Percentiles rank a stretch among this genome's conserved stretches.
phyloP scores from a whole-genome alignment of 2,329 filamentous ascomycete species.

The Phyllosticta citribraziliensis region DNA sequence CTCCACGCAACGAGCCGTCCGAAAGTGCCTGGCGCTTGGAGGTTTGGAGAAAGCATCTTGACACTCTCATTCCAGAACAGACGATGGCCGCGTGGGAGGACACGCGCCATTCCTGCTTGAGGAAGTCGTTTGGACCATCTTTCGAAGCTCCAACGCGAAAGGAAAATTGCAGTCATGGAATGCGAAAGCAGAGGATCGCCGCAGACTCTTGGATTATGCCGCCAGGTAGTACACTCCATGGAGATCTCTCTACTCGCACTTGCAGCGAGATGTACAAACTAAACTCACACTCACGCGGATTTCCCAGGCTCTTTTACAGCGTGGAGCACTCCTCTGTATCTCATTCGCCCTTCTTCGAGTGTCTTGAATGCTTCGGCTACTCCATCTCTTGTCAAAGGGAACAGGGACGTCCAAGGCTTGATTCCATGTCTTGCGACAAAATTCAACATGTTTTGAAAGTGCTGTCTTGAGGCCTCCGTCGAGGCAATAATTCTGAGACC shows the following conservation, averaged over 20 bases:
- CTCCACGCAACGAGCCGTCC: background rate
- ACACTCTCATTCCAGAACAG: background rate
- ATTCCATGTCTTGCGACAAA: conserved; percentile 10
- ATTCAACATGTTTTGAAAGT: conserved; percentile 9
- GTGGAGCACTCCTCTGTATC: conserved; percentile 11
- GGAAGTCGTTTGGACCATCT: no score
- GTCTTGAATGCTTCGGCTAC: conserved; percentile 10
- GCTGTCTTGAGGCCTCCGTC: conserved; percentile 14
- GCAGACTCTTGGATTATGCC: no score
- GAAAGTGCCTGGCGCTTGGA: background rate
- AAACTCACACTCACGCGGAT: background rate
- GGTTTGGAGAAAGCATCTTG: background rate
- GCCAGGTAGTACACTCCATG: no score
- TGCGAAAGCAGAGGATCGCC: no score
- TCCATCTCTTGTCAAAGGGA: conserved; percentile 11
- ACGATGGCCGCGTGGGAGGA: no score
- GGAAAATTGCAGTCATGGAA: no score
- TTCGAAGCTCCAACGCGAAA: no score
- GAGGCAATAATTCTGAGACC: conserved; percentile 23
- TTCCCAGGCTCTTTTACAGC: background rate
- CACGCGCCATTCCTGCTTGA: no score
- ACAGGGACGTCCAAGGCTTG: conserved; percentile 12
- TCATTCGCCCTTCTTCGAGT: conserved; percentile 8
- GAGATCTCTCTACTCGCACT: no score
- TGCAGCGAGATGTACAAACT: background rate